phyloP scores from a whole-genome alignment of 2,329 filamentous ascomycete genomes.

The Neopestalotiopsis sp. region DNA sequence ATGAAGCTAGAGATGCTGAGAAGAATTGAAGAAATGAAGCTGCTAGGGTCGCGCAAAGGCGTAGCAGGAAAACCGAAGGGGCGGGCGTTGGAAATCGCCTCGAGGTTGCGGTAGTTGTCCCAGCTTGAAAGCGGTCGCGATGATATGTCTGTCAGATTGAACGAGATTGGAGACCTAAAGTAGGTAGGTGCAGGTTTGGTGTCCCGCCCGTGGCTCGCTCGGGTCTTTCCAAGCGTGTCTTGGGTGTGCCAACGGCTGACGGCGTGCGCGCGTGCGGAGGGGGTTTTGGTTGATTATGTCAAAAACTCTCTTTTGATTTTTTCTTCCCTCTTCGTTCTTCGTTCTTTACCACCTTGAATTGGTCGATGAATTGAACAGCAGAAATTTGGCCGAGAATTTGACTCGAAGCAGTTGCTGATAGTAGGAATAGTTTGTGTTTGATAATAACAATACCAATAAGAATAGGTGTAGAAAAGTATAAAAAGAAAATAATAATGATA shows the following conservation, averaged over 20 bases:
- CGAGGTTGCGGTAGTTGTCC: constrained; percentile 5
- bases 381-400: background rate
- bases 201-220: constrained; percentile 1
- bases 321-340: background rate
- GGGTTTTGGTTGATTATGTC: constrained; percentile 16
- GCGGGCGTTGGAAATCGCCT: constrained; percentile 15
- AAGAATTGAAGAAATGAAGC: constrained; percentile 18
- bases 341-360: background rate
- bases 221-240: background rate
- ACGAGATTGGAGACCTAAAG: background rate
- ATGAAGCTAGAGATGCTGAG: constrained; percentile 20
- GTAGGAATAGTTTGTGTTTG: background rate
- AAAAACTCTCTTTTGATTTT: background rate
- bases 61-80: background rate
- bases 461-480: background rate
- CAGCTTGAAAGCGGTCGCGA: constrained; percentile 13
- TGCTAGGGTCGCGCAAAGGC: background rate
- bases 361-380: too few species aligned
- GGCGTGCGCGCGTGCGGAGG: constrained; percentile 20
- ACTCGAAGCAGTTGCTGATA: background rate
- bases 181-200: background rate
- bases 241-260: constrained; percentile 18
- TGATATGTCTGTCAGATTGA: constrained; percentile 3
- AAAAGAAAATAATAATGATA: background rate
- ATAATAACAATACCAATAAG: background rate